phyloP scores from a whole-genome alignment of 1,284 basidiomycete species.

The Amylostereum areolatum region DNA sequence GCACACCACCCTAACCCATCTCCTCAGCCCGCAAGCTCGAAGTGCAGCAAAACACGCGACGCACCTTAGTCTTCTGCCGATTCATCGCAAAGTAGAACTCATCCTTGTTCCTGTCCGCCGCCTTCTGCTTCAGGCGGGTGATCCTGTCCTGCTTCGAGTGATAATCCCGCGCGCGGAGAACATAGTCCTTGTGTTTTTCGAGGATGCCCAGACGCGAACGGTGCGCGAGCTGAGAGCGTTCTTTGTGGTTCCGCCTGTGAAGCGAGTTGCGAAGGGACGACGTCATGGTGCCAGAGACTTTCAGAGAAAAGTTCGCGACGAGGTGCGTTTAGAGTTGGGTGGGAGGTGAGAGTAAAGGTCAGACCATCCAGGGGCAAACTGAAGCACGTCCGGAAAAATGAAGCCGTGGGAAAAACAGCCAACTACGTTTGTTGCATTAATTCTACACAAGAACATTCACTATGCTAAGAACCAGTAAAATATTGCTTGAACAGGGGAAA shows the following conservation, averaged over 20 bases:
- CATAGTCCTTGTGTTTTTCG: slow-evolving; percentile 98
- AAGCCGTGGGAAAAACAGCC: slow-evolving; percentile 5
- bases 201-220: slow-evolving; percentile 83
- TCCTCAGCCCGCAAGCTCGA: not conserved
- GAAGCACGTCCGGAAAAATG: too few relatives aligned
- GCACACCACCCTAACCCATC: slow-evolving; percentile 67
- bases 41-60: slow-evolving; percentile 12
- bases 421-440: not conserved
- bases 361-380: too few relatives aligned
- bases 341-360: too few relatives aligned
- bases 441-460: too few relatives aligned
- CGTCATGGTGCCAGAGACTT: too few relatives aligned
- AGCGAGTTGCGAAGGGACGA: slow-evolving; percentile 77
- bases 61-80: slow-evolving; percentile 70
- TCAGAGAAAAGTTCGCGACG: too few relatives aligned
- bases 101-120: slow-evolving; percentile 91
- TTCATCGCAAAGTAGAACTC: slow-evolving; percentile 99
- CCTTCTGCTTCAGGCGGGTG: slow-evolving; percentile 83
- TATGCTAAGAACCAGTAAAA: too few relatives aligned
- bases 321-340: too few relatives aligned
- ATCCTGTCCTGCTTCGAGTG: slow-evolving; percentile 92
- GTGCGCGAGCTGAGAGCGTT: slow-evolving; percentile 86
- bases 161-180: slow-evolving; percentile 92
- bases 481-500: too few relatives aligned
- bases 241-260: slow-evolving; percentile 90